Percentiles rank a stretch among this genome's conserved stretches.
Conservation (phyloP, 1,284 basidiomycete genomes). For the Ceratobasidium sp. region DNA sequence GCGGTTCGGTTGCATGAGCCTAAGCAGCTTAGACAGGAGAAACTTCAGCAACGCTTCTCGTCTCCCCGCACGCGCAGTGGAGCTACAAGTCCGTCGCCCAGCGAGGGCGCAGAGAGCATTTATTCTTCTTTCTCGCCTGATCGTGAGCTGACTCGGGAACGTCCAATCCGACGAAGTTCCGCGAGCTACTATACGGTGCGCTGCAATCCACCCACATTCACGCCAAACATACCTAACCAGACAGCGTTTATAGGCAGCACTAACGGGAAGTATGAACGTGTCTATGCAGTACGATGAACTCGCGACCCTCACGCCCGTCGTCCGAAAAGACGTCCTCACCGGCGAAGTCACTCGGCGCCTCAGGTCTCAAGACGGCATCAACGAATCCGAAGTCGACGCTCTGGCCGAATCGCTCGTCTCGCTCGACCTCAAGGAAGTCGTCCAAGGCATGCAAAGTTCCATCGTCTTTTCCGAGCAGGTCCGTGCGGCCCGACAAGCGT, state of each 20-base stretch:
- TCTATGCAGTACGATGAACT: constrained; percentile 87
- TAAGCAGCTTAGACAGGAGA: constrained; percentile 88
- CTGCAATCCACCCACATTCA: not conserved
- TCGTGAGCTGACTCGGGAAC: constrained; percentile 54
- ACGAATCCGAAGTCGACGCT: constrained; percentile 68
- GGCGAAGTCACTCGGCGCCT: constrained; percentile 84
- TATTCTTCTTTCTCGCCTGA: constrained; percentile 68
- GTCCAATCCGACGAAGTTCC: constrained; percentile 72
- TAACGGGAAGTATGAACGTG: constrained; percentile 79
- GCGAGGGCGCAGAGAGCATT: constrained; percentile 76
- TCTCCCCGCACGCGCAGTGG: constrained; percentile 77
- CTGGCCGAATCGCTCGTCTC: constrained; percentile 77
- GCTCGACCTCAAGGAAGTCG: constrained; percentile 79
- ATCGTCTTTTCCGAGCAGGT: constrained; percentile 75
- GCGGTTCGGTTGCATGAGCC: constrained; percentile 91
- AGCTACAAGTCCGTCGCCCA: constrained; percentile 82
- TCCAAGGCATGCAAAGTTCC: constrained; percentile 79
- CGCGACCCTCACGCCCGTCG: constrained; percentile 81
- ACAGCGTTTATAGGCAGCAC: constrained; percentile 69
- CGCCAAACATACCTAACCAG: not conserved
- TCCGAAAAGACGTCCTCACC: constrained; percentile 84
- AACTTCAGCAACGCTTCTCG: constrained; percentile 81
- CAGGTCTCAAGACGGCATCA: constrained; percentile 63
- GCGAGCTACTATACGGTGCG: constrained; percentile 85
- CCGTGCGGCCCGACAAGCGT: constrained; percentile 51